Evolutionary conservation across 176 grass and related monocot species (phyloP).

Genomic region (Eragrostis curvula): DNA sequence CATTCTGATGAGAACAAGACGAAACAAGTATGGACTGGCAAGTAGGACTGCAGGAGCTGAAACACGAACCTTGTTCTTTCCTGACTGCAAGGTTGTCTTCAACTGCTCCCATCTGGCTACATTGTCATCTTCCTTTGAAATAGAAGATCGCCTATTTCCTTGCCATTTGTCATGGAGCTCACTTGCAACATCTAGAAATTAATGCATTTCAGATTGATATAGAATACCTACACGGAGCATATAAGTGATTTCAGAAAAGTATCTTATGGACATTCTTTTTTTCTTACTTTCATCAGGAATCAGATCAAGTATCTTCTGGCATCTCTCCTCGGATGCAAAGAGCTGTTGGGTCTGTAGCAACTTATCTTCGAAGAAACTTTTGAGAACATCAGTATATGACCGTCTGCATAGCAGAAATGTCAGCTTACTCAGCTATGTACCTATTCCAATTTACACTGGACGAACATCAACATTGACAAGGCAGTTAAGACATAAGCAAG

Average conservation of each 20-base stretch:
- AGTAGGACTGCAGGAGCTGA: neutral
- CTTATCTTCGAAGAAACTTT: conserved; percentile 82
- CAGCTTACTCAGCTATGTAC: conserved; percentile 16
- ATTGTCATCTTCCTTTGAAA: conserved; percentile 85
- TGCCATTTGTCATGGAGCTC: conserved; percentile 84
- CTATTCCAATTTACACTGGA: conserved; percentile 17
- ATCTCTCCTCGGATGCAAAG: conserved; percentile 77
- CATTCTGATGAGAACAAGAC: neutral
- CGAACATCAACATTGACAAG: conserved; percentile 15
- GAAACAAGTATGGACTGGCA: neutral
- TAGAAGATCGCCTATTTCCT: conserved; percentile 79
- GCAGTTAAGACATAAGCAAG: conserved; percentile 64
- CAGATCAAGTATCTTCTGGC: conserved; percentile 81
- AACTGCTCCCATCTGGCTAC: conserved; percentile 79
- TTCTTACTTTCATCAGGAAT: conserved; percentile 43
- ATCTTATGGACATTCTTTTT: neutral
- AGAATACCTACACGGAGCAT: neutral
- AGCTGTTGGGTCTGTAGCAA: conserved; percentile 71
- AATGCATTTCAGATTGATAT: conserved; percentile 29
- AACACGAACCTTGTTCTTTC: conserved; percentile 83
- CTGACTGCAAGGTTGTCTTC: conserved; percentile 76
- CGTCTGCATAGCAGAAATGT: conserved; percentile 50
- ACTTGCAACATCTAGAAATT: conserved; percentile 74
- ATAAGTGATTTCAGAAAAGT: conserved; percentile 4
- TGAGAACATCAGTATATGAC: conserved; percentile 86